Conservation (phyloP, 2,329 filamentous ascomycete species). For the Conoideocrella luteorostrata region DNA sequence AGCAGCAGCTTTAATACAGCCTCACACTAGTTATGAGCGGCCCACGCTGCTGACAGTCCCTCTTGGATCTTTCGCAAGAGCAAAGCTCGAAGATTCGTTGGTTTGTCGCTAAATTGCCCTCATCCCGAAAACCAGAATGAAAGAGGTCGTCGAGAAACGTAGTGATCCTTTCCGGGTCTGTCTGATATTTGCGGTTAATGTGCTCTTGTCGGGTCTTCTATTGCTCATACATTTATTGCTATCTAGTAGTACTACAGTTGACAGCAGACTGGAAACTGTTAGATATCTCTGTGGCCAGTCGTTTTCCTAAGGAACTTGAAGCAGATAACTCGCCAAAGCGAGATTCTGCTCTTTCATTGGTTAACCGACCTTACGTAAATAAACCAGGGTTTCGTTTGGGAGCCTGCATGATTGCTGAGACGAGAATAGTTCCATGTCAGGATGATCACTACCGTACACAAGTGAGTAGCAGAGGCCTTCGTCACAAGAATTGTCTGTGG, state of each 20-base stretch:
- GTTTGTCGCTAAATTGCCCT: neutral
- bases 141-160: conserved; percentile 1
- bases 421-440: no score
- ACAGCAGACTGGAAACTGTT: neutral
- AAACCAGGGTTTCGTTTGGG: no score
- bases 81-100: neutral
- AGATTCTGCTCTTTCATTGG: neutral
- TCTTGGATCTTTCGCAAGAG: neutral
- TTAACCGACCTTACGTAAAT: no score
- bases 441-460: no score
- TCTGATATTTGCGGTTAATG: neutral
- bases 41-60: neutral
- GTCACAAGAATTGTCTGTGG: no score
- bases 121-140: neutral
- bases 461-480: no score
- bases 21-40: no score
- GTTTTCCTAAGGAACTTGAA: neutral
- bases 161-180: neutral
- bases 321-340: neutral
- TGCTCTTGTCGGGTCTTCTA: neutral
- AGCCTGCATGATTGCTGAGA: no score
- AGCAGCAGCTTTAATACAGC: neutral
- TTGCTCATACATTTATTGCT: neutral
- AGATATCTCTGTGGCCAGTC: neutral
- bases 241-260: neutral